These are phyloP conservation scores for Rhodofomes roseus DNA, from an alignment of 1,284 basidiomycete genomes.

Conservation along the genomic window DNA sequence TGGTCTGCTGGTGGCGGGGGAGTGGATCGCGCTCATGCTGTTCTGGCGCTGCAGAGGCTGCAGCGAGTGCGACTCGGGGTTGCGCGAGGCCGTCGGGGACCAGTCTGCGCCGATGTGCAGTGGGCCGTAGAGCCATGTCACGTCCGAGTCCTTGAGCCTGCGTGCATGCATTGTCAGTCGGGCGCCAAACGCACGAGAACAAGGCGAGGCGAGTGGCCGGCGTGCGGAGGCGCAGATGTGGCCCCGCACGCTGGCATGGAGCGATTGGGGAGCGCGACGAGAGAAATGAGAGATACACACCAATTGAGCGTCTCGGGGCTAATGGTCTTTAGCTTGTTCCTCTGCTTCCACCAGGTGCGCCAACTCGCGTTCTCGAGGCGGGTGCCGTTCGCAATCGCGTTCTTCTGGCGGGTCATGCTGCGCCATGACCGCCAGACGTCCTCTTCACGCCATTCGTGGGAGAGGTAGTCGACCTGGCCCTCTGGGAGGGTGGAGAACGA, in stretches of 20 bases:
- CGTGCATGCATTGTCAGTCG: not conserved
- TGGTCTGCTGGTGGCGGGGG: slow-evolving; percentile 20
- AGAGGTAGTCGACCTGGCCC: slow-evolving; percentile 81
- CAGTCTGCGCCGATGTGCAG: slow-evolving; percentile 88
- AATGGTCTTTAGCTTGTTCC: slow-evolving; percentile 94
- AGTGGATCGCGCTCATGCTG: slow-evolving; percentile 29
- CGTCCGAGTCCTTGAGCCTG: slow-evolving; percentile 99
- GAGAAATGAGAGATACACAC: slow-evolving; percentile 49
- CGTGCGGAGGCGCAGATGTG: slow-evolving; percentile 4
- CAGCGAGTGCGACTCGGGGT: slow-evolving; percentile 11
- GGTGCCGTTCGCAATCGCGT: slow-evolving; percentile 95
- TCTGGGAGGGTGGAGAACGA: slow-evolving; percentile 59
- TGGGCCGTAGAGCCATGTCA: slow-evolving; percentile 98
- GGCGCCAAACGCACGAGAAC: slow-evolving; percentile 1
- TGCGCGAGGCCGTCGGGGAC: slow-evolving; percentile 39
- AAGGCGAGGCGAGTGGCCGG: slow-evolving; percentile 2
- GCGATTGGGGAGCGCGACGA: slow-evolving; percentile 5
- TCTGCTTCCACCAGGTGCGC: slow-evolving; percentile 99
- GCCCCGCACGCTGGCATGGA: not conserved
- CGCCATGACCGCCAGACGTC: slow-evolving; percentile 99
- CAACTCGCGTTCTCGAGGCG: slow-evolving; percentile 97
- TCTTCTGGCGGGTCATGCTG: slow-evolving; percentile 97
- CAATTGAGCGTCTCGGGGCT: slow-evolving; percentile 98
- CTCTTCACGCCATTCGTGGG: slow-evolving; percentile 96
- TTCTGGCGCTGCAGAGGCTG: slow-evolving; percentile 20